Base-by-base conservation (phyloP, 202 grass and related monocot genomes). In the Brachypodium distachyon region DNA sequence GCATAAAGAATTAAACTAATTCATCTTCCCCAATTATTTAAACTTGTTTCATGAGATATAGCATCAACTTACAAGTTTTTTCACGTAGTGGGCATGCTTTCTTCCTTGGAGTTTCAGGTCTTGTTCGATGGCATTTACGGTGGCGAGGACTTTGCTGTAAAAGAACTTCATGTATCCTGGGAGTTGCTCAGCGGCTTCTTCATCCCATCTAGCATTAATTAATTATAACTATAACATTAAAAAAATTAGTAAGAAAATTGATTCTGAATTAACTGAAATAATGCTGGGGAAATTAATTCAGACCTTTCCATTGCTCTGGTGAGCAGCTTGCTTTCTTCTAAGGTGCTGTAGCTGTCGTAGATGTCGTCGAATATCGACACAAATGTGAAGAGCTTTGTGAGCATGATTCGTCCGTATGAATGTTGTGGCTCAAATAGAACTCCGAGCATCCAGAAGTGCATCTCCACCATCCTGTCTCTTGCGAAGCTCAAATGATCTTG, bases 401-500 rank as follows among this genome's bases (percentile, higher is more conserved):
- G 40, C 25, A 85, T 75, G 9, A 44, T 54, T 7, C 85, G 26
- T 3, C 77, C 5, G 26, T 61, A 68, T 4, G 81, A 81, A 32
- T 57, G 64, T 1, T 69, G 43, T 3, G 89, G 77, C 49, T 91
- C 82, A 25, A 47, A 79, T 0, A 74, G 0, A 5, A 79, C 11
- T 38, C 61, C 89, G 0, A 75, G 1, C n/a, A 71, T 82, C 82
- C 78, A 91, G 53, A 85, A 91, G 48, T 82, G 80, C 14, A 61
- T 16, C 74, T 91, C 89, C 46, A 88, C 85, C 48, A 88, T 14
- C 33, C 78, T 68, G 1, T 91, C 78, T 37, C 82, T 25, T 18
- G 68, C 40, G 23, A 74, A 91, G 22, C 40, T 46, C 5, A 85
- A n/a, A 13, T 29, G 26, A 2, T 12, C 9, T 7, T 53, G 28